A percentile compares a stretch with the other conserved stretches of the same genome.
These are phyloP conservation scores for Hura crepitans DNA, from an alignment of 441 rosid genomes.

Conservation along the genomic window DNA sequence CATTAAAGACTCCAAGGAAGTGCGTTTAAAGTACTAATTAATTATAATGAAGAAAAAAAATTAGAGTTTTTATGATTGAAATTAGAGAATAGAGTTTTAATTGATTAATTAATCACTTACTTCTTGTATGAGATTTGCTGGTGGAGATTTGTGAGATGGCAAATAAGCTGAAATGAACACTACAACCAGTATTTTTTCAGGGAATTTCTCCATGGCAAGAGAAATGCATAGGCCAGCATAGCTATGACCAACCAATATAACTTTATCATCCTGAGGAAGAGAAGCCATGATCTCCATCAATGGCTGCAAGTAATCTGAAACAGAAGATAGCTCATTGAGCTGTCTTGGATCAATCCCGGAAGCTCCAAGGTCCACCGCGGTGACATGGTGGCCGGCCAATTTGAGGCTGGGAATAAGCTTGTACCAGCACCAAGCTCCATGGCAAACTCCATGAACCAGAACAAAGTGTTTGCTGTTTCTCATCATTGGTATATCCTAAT, in stretches of 20 bases:
- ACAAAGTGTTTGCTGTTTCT: slow-evolving; percentile 38
- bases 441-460: slow-evolving; percentile 57
- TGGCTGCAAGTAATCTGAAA: slow-evolving; percentile 46
- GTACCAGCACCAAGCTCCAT: slow-evolving; percentile 84
- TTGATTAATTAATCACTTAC: slow-evolving; percentile 24
- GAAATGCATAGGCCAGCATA: slow-evolving; percentile 47
- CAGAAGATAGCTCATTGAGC: slow-evolving; percentile 33
- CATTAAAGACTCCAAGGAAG: slow-evolving; percentile 10
- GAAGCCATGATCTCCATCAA: slow-evolving; percentile 50
- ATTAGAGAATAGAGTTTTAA: not conserved
- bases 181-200: slow-evolving; percentile 44
- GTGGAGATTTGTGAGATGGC: slow-evolving; percentile 41
- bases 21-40: slow-evolving; percentile 17
- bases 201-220: slow-evolving; percentile 55
- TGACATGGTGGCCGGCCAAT: slow-evolving; percentile 45
- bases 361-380: slow-evolving; percentile 53
- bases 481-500: not conserved
- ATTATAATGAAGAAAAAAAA: not conserved
- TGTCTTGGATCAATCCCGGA: slow-evolving; percentile 45
- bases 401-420: slow-evolving; percentile 40
- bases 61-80: not conserved
- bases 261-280: slow-evolving; percentile 35
- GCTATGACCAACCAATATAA: slow-evolving; percentile 64
- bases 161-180: slow-evolving; percentile 49
- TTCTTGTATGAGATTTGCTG: slow-evolving; percentile 22